These are phyloP conservation scores for Aspergillus flavus DNA, from an alignment of 2,329 filamentous ascomycete genomes.

Conservation along the genomic window DNA sequence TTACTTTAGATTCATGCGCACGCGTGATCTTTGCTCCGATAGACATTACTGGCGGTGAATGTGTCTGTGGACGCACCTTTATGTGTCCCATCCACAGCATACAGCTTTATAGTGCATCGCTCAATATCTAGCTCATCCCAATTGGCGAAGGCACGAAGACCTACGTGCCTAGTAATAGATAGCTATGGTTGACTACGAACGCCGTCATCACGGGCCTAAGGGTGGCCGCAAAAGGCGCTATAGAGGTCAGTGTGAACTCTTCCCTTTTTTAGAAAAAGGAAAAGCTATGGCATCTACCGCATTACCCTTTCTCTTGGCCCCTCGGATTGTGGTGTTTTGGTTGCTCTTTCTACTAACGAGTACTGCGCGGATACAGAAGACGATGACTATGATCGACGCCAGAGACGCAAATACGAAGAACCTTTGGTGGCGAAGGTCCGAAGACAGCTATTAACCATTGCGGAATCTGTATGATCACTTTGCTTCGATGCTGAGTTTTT, in stretches of 20 bases:
- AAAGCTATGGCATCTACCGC: neutral
- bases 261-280: too few relatives aligned
- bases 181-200: constrained; percentile 57
- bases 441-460: constrained; percentile 76
- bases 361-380: constrained; percentile 58
- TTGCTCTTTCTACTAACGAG: constrained; percentile 6
- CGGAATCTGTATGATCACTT: constrained; percentile 63
- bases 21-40: constrained; percentile 12
- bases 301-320: neutral
- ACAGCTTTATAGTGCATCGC: neutral
- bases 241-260: constrained; percentile 62
- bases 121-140: neutral
- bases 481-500: constrained; percentile 4
- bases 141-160: neutral
- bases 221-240: constrained; percentile 71
- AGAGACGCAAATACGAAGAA: constrained; percentile 73
- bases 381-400: constrained; percentile 73
- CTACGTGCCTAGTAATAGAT: neutral
- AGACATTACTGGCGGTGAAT: constrained; percentile 4
- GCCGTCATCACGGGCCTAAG: constrained; percentile 58
- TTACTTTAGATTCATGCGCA: constrained; percentile 16
- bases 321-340: neutral
- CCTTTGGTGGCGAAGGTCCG: constrained; percentile 72
- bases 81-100: neutral
- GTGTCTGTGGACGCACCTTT: constrained; percentile 10